These are phyloP conservation scores for Ophiostoma populinum DNA, from an alignment of 2,329 filamentous ascomycete genomes.

Conservation along the genomic window DNA sequence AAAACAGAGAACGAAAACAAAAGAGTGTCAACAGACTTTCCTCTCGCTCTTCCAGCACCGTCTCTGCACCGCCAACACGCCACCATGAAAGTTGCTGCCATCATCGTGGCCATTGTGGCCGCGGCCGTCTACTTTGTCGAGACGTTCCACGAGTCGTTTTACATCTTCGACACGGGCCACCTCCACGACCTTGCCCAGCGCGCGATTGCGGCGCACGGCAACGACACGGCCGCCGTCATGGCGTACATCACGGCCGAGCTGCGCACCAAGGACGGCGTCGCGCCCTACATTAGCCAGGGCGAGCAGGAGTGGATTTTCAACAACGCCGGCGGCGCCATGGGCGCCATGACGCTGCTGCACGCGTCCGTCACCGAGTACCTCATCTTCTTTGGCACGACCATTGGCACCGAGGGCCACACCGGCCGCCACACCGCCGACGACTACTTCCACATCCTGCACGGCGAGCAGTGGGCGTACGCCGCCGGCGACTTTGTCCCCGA, in stretches of 20 bases:
- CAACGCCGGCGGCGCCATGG: slow-evolving; percentile 84
- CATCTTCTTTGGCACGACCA: slow-evolving; percentile 69
- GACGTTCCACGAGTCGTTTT: slow-evolving; percentile 45
- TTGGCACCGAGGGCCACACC: slow-evolving; percentile 76
- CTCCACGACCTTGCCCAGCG: slow-evolving; percentile 51
- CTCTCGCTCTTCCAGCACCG: background rate
- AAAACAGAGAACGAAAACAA: background rate
- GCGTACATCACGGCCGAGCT: slow-evolving; percentile 54
- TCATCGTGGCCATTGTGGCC: slow-evolving; percentile 36
- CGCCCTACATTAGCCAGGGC: slow-evolving; percentile 43
- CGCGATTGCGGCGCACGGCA: slow-evolving; percentile 51
- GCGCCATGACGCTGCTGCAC: slow-evolving; percentile 79
- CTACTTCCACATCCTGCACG: slow-evolving; percentile 81
- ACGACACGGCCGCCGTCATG: slow-evolving; percentile 55
- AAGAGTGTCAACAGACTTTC: background rate
- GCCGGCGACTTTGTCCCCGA: slow-evolving; percentile 50
- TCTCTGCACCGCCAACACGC: background rate
- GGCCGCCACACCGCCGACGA: slow-evolving; percentile 85
- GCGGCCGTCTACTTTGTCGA: slow-evolving; percentile 38
- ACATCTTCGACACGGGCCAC: slow-evolving; percentile 55
- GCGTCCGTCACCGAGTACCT: slow-evolving; percentile 80
- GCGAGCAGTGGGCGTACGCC: slow-evolving; percentile 60
- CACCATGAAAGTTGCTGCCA: slow-evolving; percentile 24
- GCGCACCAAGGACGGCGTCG: slow-evolving; percentile 31
- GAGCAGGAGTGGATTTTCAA: slow-evolving; percentile 76